phyloP scores from a whole-genome alignment of 169 alveolate species.

The Haemoproteus tartakovskyi region DNA sequence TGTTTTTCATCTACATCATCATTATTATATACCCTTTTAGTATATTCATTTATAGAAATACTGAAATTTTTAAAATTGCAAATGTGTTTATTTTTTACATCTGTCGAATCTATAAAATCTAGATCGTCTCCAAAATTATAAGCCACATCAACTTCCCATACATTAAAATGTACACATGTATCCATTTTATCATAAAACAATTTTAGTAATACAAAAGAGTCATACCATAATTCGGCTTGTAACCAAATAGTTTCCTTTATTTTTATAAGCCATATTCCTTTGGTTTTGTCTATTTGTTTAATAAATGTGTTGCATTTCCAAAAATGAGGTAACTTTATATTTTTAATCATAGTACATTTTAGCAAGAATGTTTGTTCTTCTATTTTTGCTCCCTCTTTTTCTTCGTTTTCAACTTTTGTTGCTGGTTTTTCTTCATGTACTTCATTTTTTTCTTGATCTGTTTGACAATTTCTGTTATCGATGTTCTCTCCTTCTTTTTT shows the following conservation, averaged over 20 bases:
- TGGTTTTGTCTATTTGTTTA: slow-evolving; percentile 2
- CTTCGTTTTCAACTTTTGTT: not conserved
- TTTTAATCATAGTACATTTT: slow-evolving; percentile 59
- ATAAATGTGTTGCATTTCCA: not conserved
- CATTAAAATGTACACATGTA: slow-evolving; percentile 19
- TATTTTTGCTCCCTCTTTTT: not conserved
- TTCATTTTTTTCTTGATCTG: not conserved
- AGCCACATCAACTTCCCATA: slow-evolving; percentile 54
- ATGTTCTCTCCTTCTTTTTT: not conserved
- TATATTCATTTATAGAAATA: slow-evolving; percentile 21
- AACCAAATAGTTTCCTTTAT: slow-evolving; percentile 18
- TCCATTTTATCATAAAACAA: slow-evolving; percentile 13
- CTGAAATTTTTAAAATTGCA: not conserved
- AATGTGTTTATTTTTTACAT: too few relatives aligned
- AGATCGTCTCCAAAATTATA: slow-evolving; percentile 62
- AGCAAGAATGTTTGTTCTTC: slow-evolving; percentile 37
- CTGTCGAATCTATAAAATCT: slow-evolving; percentile 11
- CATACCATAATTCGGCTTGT: slow-evolving; percentile 56
- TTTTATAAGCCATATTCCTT: slow-evolving; percentile 50
- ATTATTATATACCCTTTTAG: too few relatives aligned
- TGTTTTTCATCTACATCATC: too few relatives aligned
- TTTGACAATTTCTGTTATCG: not conserved
- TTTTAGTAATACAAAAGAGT: slow-evolving; percentile 56
- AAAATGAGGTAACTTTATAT: not conserved
- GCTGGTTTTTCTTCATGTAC: not conserved